Conservation (phyloP, 345 rosid species). For the Salix viminalis region DNA sequence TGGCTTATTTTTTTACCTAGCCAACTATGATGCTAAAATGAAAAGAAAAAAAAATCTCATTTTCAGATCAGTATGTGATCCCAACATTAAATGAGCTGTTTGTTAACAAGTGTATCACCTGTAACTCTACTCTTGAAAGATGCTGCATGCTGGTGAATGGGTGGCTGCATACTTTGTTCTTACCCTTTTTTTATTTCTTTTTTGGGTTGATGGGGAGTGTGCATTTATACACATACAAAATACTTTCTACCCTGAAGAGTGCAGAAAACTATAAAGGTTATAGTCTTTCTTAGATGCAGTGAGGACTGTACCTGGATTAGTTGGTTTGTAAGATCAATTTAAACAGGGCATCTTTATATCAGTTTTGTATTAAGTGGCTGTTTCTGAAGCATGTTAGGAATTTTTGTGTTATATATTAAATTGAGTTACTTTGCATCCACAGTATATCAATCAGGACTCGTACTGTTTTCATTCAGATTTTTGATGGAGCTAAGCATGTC, state of each 20-base stretch:
- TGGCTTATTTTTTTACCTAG: neutral
- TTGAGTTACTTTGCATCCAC: neutral
- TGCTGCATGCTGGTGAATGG: neutral
- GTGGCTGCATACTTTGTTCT: neutral
- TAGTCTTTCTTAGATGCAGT: neutral
- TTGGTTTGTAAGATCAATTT: neutral
- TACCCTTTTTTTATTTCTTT: too few relatives aligned
- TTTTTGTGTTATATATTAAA: neutral
- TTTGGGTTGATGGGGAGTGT: neutral
- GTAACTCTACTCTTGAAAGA: neutral
- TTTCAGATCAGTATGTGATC: neutral
- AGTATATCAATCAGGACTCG: neutral
- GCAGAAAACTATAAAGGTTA: neutral
- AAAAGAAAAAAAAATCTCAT: neutral
- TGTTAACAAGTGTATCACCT: neutral
- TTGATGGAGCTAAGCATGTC: conserved; percentile 76
- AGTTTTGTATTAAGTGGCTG: neutral
- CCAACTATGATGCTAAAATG: neutral
- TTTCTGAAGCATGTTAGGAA: neutral
- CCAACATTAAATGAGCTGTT: neutral
- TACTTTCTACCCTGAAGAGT: neutral
- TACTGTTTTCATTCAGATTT: conserved; percentile 51
- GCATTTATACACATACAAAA: neutral
- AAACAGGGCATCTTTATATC: too few relatives aligned
- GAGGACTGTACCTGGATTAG: neutral